Conservation (phyloP, 1,284 basidiomycete genomes). For the Papiliotrema flavescens region DNA sequence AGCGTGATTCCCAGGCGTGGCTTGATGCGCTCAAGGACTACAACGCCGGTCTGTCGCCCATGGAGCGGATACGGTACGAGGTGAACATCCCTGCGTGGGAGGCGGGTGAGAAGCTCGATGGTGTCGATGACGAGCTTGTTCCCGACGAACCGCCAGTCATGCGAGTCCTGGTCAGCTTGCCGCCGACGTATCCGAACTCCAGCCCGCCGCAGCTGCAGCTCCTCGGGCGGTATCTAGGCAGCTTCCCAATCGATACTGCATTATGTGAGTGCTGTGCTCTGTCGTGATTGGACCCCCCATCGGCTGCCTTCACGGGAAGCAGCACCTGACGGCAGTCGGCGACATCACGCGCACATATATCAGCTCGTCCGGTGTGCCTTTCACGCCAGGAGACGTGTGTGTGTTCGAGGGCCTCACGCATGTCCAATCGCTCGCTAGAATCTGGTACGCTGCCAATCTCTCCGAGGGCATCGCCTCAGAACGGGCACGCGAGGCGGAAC, state of each 20-base stretch:
- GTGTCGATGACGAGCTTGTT: slow-evolving; percentile 9
- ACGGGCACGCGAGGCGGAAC: slow-evolving; percentile 58
- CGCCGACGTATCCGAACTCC: slow-evolving; percentile 64
- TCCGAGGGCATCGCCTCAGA: slow-evolving; percentile 59
- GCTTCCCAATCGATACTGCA: slow-evolving; percentile 51
- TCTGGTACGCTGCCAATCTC: slow-evolving; percentile 68
- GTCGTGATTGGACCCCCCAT: background rate
- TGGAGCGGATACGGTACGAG: slow-evolving; percentile 62
- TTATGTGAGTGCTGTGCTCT: slow-evolving; percentile 35
- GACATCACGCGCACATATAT: slow-evolving; percentile 77
- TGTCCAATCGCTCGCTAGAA: slow-evolving; percentile 62
- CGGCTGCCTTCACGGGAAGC: no score
- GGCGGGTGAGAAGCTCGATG: slow-evolving; percentile 49
- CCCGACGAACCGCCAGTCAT: slow-evolving; percentile 48
- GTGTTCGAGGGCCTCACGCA: slow-evolving; percentile 84
- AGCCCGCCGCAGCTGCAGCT: slow-evolving; percentile 78
- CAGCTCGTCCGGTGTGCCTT: slow-evolving; percentile 68
- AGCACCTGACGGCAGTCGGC: slow-evolving; percentile 53
- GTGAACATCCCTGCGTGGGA: slow-evolving; percentile 53
- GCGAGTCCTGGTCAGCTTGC: slow-evolving; percentile 68
- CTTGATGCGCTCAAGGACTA: slow-evolving; percentile 24
- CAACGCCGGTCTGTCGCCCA: slow-evolving; percentile 26
- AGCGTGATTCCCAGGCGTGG: slow-evolving; percentile 11
- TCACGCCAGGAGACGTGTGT: slow-evolving; percentile 67
- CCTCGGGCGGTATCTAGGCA: slow-evolving; percentile 77